These are phyloP conservation scores for Musa troglodytarum DNA, from an alignment of 176 grass and related monocot species.

Conservation along the genomic window DNA sequence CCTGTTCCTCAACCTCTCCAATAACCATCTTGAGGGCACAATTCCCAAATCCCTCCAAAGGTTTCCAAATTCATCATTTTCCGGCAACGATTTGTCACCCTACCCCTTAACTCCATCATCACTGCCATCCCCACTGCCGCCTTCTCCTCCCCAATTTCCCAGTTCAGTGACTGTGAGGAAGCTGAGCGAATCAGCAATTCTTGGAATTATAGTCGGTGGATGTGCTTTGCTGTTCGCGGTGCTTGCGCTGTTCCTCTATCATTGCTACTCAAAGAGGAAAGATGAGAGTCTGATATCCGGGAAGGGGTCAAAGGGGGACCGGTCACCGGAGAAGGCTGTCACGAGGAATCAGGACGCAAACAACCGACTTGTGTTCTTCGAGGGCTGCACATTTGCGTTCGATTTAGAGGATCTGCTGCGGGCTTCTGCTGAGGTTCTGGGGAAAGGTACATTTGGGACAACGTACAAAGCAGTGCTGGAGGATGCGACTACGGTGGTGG, in stretches of 20 bases:
- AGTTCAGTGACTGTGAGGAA: neutral
- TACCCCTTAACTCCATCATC: neutral
- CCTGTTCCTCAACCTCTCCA: conserved; percentile 59
- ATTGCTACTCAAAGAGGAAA: conserved; percentile 35
- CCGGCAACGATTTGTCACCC: conserved; percentile 37
- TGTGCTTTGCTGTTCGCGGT: conserved; percentile 28
- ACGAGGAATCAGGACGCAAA: conserved; percentile 42
- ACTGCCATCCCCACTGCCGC: neutral
- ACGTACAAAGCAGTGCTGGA: conserved; percentile 78
- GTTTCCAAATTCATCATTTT: conserved; percentile 44
- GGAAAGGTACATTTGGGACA: conserved; percentile 78
- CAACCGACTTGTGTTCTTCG: conserved; percentile 80
- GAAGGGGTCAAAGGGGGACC: conserved; percentile 3
- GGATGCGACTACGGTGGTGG: conserved; percentile 71
- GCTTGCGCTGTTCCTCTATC: conserved; percentile 35
- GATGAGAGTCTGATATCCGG: neutral
- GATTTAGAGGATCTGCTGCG: conserved; percentile 82
- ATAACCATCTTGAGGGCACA: conserved; percentile 54
- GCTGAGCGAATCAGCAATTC: conserved; percentile 48
- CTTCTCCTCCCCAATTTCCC: neutral
- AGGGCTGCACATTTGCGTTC: conserved; percentile 61
- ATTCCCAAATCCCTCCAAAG: conserved; percentile 39
- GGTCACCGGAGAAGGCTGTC: conserved; percentile 61
- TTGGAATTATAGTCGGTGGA: conserved; percentile 63
- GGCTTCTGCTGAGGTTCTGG: conserved; percentile 87